Evolutionary conservation across 768 basidiomycete species (phyloP).

Genomic region (Boletales sp.): DNA sequence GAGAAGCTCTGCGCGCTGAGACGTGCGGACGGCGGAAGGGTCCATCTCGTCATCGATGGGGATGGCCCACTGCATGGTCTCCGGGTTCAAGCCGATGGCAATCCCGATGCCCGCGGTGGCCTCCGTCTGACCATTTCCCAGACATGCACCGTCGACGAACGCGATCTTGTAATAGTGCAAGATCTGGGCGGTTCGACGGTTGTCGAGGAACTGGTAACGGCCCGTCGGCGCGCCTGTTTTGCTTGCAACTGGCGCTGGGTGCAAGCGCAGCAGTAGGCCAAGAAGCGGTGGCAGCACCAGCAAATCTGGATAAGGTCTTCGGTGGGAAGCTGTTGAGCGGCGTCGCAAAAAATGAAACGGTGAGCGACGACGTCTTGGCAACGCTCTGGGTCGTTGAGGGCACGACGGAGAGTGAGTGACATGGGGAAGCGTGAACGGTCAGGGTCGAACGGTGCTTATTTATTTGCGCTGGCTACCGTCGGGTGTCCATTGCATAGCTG

Average conservation of each 20-base stretch:
- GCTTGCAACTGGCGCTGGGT: neutral
- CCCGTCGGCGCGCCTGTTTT: neutral
- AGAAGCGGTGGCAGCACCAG: constrained; percentile 9
- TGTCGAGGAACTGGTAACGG: neutral
- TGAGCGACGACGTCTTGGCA: constrained; percentile 12
- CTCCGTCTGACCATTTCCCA: constrained; percentile 20
- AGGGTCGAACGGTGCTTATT: neutral
- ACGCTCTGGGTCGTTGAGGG: neutral
- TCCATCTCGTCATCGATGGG: constrained; percentile 25
- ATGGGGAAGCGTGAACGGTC: constrained; percentile 3
- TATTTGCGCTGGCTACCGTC: neutral
- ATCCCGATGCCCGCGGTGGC: constrained; percentile 32
- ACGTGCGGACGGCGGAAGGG: constrained; percentile 19
- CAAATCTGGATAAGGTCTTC: constrained; percentile 10
- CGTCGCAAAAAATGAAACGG: constrained; percentile 15
- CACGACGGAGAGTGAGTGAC: constrained; percentile 5
- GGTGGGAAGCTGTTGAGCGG: neutral
- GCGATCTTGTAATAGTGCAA: constrained; percentile 29
- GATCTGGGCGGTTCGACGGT: neutral
- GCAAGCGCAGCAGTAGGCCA: constrained; percentile 14
- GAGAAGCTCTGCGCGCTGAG: constrained; percentile 34
- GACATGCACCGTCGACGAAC: constrained; percentile 36
- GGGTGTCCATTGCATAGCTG: neutral
- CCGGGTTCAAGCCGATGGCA: constrained; percentile 15
- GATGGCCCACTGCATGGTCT: constrained; percentile 21